These are phyloP conservation scores for Candida cerambycidarum DNA, from an alignment of 805 yeast genomes.

Conservation along the genomic window DNA sequence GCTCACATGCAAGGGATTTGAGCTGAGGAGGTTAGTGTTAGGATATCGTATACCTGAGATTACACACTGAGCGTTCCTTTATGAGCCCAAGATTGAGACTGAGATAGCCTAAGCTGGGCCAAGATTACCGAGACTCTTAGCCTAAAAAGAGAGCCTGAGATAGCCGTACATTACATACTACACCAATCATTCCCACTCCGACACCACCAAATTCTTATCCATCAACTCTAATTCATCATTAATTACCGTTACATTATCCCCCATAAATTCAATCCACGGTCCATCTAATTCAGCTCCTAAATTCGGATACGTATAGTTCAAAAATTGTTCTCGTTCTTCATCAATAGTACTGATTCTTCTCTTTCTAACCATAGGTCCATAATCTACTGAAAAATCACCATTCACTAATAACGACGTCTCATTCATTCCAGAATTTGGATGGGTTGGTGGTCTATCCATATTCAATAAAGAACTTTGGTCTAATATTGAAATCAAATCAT, in stretches of 20 bases:
- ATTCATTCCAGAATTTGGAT: conserved; percentile 1
- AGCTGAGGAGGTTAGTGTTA: too few relatives aligned
- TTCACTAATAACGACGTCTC: conserved; percentile 25
- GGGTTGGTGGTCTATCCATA: not conserved
- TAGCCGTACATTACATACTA: too few relatives aligned
- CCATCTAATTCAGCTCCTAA: conserved; percentile 50
- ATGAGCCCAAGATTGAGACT: too few relatives aligned
- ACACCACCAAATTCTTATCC: conserved; percentile 26
- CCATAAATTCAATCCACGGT: conserved; percentile 58
- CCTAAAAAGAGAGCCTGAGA: too few relatives aligned
- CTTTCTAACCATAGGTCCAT: conserved; percentile 15
- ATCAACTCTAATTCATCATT: conserved; percentile 18
- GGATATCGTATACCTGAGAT: too few relatives aligned
- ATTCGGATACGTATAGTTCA: conserved; percentile 51
- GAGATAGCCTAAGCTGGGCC: too few relatives aligned
- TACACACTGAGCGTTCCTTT: too few relatives aligned
- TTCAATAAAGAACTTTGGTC: conserved; percentile 10
- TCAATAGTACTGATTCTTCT: conserved; percentile 53
- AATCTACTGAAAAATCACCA: conserved; percentile 17
- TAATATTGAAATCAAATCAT: conserved; percentile 2
- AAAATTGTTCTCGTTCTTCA: conserved; percentile 53
- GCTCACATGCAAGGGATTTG: too few relatives aligned
- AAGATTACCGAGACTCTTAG: too few relatives aligned
- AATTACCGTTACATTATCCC: conserved; percentile 37
- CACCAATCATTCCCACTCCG: conserved; percentile 45